These are phyloP conservation scores for Aegilops bicornis DNA, from an alignment of 176 grass and related monocot genomes.

Conservation along the genomic window DNA sequence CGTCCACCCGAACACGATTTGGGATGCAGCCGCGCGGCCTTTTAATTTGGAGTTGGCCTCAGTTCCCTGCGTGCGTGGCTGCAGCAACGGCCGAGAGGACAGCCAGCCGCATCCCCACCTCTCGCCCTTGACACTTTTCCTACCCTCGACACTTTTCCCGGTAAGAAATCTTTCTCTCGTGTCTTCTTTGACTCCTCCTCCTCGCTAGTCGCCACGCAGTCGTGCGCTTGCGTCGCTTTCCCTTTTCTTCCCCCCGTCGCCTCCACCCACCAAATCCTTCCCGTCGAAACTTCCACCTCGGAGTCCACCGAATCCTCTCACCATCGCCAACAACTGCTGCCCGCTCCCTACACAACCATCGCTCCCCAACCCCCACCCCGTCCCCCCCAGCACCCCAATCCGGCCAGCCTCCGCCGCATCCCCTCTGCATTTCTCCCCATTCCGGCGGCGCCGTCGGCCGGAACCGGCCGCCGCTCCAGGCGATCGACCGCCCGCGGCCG, in stretches of 20 bases:
- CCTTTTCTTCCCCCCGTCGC: not conserved
- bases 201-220: not conserved
- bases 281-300: conserved; percentile 35
- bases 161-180: not conserved
- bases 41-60: too few relatives aligned
- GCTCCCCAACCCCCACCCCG: not conserved
- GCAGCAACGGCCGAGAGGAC: not conserved
- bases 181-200: not conserved
- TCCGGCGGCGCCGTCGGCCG: not conserved
- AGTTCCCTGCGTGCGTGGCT: too few relatives aligned
- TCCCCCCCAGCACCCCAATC: not conserved
- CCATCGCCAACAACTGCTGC: conserved; percentile 28
- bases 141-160: not conserved
- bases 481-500: too few relatives aligned
- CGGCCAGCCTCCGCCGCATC: not conserved
- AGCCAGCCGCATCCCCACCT: not conserved
- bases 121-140: too few relatives aligned
- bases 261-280: conserved; percentile 14
- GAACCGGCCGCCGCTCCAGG: not conserved
- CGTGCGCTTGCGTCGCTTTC: conserved; percentile 16
- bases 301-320: conserved; percentile 22
- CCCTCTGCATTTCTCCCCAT: not conserved
- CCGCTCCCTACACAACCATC: not conserved
- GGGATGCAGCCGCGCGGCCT: too few relatives aligned
- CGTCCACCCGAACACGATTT: too few relatives aligned